These are phyloP conservation scores for Aspergillus affinis DNA, from an alignment of 495 filamentous ascomycete species.

Conservation along the genomic window DNA sequence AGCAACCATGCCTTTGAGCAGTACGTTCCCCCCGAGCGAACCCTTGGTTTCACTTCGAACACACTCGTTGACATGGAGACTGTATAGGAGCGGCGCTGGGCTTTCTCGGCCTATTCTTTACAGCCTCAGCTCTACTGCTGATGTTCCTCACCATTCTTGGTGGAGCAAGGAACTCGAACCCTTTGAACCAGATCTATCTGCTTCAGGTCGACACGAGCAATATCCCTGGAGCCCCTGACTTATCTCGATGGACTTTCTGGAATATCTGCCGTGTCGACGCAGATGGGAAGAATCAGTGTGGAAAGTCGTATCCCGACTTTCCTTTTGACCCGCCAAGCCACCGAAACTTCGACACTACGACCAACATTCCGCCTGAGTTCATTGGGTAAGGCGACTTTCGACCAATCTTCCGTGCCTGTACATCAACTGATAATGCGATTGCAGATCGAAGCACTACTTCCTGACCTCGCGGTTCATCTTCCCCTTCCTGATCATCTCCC, in stretches of 20 bases:
- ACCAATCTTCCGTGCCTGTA: not conserved
- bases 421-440: conserved; percentile 4
- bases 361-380: conserved; percentile 55
- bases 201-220: conserved; percentile 69
- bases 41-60: not conserved
- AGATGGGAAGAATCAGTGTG: conserved; percentile 59
- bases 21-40: conserved; percentile 23
- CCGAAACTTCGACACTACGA: conserved; percentile 59
- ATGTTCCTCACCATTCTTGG: conserved; percentile 80
- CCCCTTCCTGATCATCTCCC: conserved; percentile 67
- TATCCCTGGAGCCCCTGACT: conserved; percentile 63
- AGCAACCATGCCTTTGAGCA: conserved; percentile 34
- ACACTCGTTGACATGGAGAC: conserved; percentile 4
- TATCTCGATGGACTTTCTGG: conserved; percentile 88
- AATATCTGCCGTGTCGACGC: conserved; percentile 58
- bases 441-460: conserved; percentile 59
- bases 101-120: conserved; percentile 69
- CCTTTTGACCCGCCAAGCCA: conserved; percentile 61
- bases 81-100: conserved; percentile 48
- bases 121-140: conserved; percentile 69
- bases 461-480: conserved; percentile 68
- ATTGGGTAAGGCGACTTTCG: conserved; percentile 43
- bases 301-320: conserved; percentile 52
- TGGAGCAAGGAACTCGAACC: conserved; percentile 57
- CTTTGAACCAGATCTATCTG: conserved; percentile 77